Base-by-base conservation (phyloP, 495 filamentous ascomycete genomes). In the Tuber melanosporum region DNA sequence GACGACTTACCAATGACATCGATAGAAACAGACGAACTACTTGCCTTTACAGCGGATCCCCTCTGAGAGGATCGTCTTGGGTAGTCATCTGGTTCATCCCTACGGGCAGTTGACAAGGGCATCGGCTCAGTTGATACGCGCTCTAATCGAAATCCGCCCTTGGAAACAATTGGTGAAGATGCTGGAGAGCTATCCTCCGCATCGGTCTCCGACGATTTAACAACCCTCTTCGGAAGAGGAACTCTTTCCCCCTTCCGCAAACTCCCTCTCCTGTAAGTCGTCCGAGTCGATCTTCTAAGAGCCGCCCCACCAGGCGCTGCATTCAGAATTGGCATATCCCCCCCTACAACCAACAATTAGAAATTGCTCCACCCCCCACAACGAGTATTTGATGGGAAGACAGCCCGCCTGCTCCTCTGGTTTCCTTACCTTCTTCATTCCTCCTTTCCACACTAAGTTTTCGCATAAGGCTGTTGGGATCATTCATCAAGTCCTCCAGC, bases 181-280 rank as follows among this genome's bases (percentile, higher is more conserved):
- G 86, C 83, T 20, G 85, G 85, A 15, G 84, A 84, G 45, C 86
- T 79, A 69, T 92, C 90, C 66, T 89, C 90, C 4, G 81, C 84
- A 72, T 89, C 87, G n/a, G 88, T 88, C 71, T 91, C 89, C 46
- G 89, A 88, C 3, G 86, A 81, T 74, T 89, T 88, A 46, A 87
- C 90, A 62, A 89, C 86, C 74, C 95, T 87, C 84, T 92, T 95
- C 0, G 93, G 91, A 78, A 93, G 92, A 42, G 92, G 90, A 8
- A 89, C 87, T 73, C 91, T 88, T 80, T 95, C 92, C 70, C 92
- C 92, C 82, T 92, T 94, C 76, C 90, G 90, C 72, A 94, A 84
- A 86, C 94, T 97, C 19, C 94, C 95, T 73, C 92, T 92, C 81
- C 93, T 87, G 82, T 99, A 99, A 44, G 93, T 94, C 22, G 95